Base-by-base conservation (phyloP, 164 flowering plant species). In the Stephania yunnanensis region DNA sequence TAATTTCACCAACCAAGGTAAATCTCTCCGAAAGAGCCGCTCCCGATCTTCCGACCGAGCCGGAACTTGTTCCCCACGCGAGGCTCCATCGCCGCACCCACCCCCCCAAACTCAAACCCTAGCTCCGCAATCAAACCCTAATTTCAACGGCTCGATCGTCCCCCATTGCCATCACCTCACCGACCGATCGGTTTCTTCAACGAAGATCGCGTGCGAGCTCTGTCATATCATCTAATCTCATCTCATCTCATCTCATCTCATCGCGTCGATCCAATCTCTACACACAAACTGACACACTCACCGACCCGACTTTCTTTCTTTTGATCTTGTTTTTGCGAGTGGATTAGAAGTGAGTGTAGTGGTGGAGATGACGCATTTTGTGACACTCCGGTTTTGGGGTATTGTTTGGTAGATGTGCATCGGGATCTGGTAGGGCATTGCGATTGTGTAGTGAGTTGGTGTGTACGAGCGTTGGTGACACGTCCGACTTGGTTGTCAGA, bases 1-100 rank as follows among this genome's bases (percentile, higher is more conserved):
- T 2, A 65, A 31, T 31, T 8, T 8, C 46, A 82, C 86, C 10
- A 80, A 92, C 97, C 97, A 1, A 90, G 86, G 82, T 90, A 91
- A 85, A 93, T 93, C 89, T 93, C 95, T 11, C 97, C 97, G 69
- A 91, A 93, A 1, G 97, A 93, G 11, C 97, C 97, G 79, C 95
- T 89, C 45, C 97, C 97, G 76, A 93, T 91, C 87, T 93, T 93
- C 58, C 97, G 86, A 72, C 97, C 95, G n/a, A 93, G 85, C 48
- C 92, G 85, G 77, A 83, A 93, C 83, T 90, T 93, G 81, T 90
- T 91, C 69, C 94, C 94, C 6, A 93, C 94, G 48, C 95, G 90
- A 75, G 95, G 89, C 85, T 93, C 95, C 97, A 93, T 91, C 64
- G 75, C 42, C 70, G 31, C 10, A n/a, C 67, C 68, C 70, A 73